phyloP scores from a whole-genome alignment of 768 basidiomycete genomes.

The Trametes cubensis region DNA sequence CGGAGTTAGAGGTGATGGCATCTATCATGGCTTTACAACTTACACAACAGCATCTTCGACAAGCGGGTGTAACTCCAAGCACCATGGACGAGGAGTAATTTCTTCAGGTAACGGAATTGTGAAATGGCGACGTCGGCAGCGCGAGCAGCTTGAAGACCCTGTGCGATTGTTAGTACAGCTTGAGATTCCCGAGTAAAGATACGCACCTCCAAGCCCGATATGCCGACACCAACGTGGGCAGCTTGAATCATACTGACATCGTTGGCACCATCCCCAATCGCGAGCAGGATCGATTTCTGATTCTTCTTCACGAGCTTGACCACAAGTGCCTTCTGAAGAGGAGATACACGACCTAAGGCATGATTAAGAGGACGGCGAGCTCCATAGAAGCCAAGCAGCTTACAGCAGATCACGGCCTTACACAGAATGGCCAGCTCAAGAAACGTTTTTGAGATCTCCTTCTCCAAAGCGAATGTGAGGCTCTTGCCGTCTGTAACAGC shows the following conservation, averaged over 20 bases:
- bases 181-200: background rate
- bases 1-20: background rate
- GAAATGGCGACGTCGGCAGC: constrained; percentile 98
- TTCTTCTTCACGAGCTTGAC: constrained; percentile 99
- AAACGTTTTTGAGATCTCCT: constrained; percentile 86
- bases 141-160: constrained; percentile 97
- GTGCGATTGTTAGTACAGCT: background rate
- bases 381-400: constrained; percentile 33
- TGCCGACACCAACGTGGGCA: constrained; percentile 96
- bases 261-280: constrained; percentile 97
- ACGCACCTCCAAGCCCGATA: constrained; percentile 91
- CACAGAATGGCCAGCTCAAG: constrained; percentile 96
- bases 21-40: constrained; percentile 36
- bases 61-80: constrained; percentile 98
- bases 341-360: constrained; percentile 86
- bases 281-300: constrained; percentile 88
- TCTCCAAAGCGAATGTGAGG: constrained; percentile 88
- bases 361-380: background rate
- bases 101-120: constrained; percentile 95
- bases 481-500: constrained; percentile 84
- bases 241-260: constrained; percentile 99
- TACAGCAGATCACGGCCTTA: constrained; percentile 98
- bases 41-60: constrained; percentile 94
- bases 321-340: constrained; percentile 94
- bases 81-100: constrained; percentile 93